Conservation (phyloP, 306 rosid species). For the Aeschynomene evenia region DNA sequence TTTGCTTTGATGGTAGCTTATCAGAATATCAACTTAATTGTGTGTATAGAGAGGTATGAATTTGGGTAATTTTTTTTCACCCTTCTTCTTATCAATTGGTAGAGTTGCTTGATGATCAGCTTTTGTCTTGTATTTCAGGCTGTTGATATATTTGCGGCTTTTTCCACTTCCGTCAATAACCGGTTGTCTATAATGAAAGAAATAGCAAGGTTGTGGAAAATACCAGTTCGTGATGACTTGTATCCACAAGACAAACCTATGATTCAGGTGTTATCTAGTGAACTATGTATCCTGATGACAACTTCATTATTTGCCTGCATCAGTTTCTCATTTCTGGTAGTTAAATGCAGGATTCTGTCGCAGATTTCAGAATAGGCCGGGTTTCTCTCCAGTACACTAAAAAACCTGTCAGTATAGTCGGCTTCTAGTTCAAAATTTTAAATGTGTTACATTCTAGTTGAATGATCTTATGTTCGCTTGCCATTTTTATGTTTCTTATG, state of each 20-base stretch:
- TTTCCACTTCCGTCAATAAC: conserved; percentile 56
- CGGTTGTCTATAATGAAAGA: conserved; percentile 70
- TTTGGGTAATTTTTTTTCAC: background rate
- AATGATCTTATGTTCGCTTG: conserved; percentile 10
- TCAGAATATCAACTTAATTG: conserved; percentile 48
- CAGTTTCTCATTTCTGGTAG: conserved; percentile 37
- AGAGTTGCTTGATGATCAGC: conserved; percentile 7
- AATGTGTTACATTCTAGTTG: background rate
- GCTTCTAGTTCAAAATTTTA: conserved; percentile 14
- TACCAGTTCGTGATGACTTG: conserved; percentile 52
- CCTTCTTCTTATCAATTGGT: background rate
- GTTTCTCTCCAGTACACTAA: conserved; percentile 49
- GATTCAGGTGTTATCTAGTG: conserved; percentile 57
- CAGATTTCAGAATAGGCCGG: conserved; percentile 70
- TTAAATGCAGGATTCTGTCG: conserved; percentile 59
- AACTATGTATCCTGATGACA: background rate
- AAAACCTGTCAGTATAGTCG: conserved; percentile 49
- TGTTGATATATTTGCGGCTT: conserved; percentile 83
- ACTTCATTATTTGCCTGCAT: conserved; percentile 3
- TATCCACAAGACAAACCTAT: conserved; percentile 69
- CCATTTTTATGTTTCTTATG: conserved; percentile 37
- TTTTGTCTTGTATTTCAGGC: conserved; percentile 57
- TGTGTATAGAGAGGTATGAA: conserved; percentile 74
- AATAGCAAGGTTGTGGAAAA: conserved; percentile 66
- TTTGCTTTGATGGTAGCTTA: conserved; percentile 49